Percentiles rank a stretch among this genome's conserved stretches.
These are phyloP conservation scores for Buxus sempervirens DNA, from an alignment of 164 flowering plant species.

Conservation along the genomic window DNA sequence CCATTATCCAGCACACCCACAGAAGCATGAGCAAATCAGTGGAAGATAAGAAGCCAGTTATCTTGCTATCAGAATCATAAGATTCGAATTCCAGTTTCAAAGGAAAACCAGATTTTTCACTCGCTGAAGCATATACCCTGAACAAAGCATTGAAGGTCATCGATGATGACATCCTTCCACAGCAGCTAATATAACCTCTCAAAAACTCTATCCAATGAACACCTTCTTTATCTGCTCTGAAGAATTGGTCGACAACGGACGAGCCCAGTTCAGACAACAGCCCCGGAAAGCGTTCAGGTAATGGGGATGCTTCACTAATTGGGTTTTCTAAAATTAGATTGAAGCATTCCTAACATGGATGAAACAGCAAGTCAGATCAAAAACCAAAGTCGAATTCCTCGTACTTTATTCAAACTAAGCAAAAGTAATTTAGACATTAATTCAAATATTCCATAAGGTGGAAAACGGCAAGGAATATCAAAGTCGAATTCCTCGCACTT, in stretches of 20 bases:
- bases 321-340: slow-evolving; percentile 23
- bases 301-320: slow-evolving; percentile 21
- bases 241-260: slow-evolving; percentile 58
- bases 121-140: slow-evolving; percentile 46
- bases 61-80: slow-evolving; percentile 46
- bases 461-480: too few relatives aligned
- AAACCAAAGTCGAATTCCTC: too few relatives aligned
- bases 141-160: slow-evolving; percentile 38
- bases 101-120: slow-evolving; percentile 39
- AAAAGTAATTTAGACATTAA: too few relatives aligned
- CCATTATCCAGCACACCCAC: slow-evolving; percentile 70
- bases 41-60: slow-evolving; percentile 43
- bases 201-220: slow-evolving; percentile 71
- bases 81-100: slow-evolving; percentile 39
- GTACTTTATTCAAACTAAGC: too few relatives aligned
- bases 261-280: slow-evolving; percentile 57
- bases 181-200: slow-evolving; percentile 66
- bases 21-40: slow-evolving; percentile 59
- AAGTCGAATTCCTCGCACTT: too few relatives aligned
- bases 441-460: too few relatives aligned
- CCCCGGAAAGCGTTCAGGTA: slow-evolving; percentile 38
- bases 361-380: neutral
- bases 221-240: slow-evolving; percentile 52
- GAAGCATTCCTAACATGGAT: slow-evolving; percentile 53
- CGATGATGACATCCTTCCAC: slow-evolving; percentile 59